phyloP scores from a whole-genome alignment of 2,329 filamentous ascomycete species.

The Calonectria fujianensis region DNA sequence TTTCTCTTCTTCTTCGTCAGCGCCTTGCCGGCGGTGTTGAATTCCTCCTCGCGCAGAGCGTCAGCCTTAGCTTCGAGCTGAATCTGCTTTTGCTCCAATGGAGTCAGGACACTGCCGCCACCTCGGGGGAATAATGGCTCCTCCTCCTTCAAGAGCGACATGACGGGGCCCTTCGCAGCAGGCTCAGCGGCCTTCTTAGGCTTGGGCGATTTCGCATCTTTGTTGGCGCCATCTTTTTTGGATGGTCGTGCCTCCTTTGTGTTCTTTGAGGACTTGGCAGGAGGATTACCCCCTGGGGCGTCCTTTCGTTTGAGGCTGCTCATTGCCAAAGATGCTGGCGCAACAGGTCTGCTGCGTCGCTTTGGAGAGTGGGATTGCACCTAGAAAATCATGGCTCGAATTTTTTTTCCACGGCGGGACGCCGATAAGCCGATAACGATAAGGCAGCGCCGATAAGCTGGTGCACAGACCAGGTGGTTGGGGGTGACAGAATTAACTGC shows the following conservation, averaged over 20 bases:
- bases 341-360: slow-evolving; percentile 52
- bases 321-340: slow-evolving; percentile 65
- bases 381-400: slow-evolving; percentile 48
- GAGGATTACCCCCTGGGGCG: slow-evolving; percentile 70
- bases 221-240: slow-evolving; percentile 63
- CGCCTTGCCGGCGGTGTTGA: slow-evolving; percentile 68
- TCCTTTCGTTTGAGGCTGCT: slow-evolving; percentile 76
- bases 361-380: slow-evolving; percentile 48
- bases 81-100: slow-evolving; percentile 97
- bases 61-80: slow-evolving; percentile 94
- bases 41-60: slow-evolving; percentile 90
- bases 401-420: slow-evolving; percentile 59
- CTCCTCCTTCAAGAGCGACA: slow-evolving; percentile 80
- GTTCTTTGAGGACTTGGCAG: slow-evolving; percentile 69
- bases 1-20: slow-evolving; percentile 75
- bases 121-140: slow-evolving; percentile 95
- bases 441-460: slow-evolving; percentile 7
- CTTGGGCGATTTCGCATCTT: slow-evolving; percentile 60
- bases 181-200: slow-evolving; percentile 54
- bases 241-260: slow-evolving; percentile 68
- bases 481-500: slow-evolving; percentile 34
- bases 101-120: slow-evolving; percentile 91
- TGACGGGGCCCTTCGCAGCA: slow-evolving; percentile 59
- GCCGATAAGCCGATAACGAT: slow-evolving; percentile 51
- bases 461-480: slow-evolving; percentile 30